Evolutionary conservation across 371 early-diverging fungal genomes (phyloP).

Genomic region (Capillidium heterosporum): DNA sequence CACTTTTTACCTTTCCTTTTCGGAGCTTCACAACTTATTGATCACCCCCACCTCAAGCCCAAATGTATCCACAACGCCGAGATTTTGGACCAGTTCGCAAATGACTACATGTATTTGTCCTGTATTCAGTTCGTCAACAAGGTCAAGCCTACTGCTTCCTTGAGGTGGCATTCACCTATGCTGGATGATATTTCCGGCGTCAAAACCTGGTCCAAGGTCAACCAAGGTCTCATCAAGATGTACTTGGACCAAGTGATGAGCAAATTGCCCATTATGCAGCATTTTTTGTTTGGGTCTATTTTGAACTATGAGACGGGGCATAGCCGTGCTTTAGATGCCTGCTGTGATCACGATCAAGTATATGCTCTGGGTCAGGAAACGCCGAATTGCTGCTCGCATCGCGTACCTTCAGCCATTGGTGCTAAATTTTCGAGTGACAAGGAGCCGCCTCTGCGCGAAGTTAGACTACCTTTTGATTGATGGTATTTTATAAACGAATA

Average conservation of each 20-base stretch:
- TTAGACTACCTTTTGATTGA: slow-evolving; percentile 2
- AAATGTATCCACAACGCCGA: slow-evolving; percentile 74
- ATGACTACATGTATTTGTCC: slow-evolving; percentile 84
- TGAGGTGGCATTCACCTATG: slow-evolving; percentile 87
- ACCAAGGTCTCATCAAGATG: slow-evolving; percentile 94
- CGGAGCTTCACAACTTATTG: slow-evolving; percentile 67
- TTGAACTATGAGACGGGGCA: slow-evolving; percentile 33
- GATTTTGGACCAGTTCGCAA: slow-evolving; percentile 59
- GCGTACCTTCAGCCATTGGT: slow-evolving; percentile 85
- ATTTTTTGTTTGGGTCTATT: slow-evolving; percentile 83
- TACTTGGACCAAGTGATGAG: slow-evolving; percentile 90
- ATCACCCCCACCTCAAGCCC: slow-evolving; percentile 64
- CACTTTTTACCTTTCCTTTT: slow-evolving; percentile 95
- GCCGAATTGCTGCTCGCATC: slow-evolving; percentile 88
- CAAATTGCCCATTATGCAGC: slow-evolving; percentile 97
- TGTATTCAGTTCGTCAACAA: slow-evolving; percentile 77
- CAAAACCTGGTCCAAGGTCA: slow-evolving; percentile 83
- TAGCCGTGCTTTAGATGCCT: slow-evolving; percentile 17
- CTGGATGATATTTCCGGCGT: slow-evolving; percentile 89
- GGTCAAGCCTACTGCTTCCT: slow-evolving; percentile 29
- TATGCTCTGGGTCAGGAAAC: slow-evolving; percentile 85
- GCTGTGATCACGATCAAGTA: slow-evolving; percentile 40
- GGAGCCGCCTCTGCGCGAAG: neutral
- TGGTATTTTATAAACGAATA: too few relatives aligned
- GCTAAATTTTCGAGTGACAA: slow-evolving; percentile 27